Evolutionary conservation across 2,329 filamentous ascomycete species (phyloP), one percentile per base, ranked within the genome.

Genomic region (Rutstroemia sp.): DNA sequence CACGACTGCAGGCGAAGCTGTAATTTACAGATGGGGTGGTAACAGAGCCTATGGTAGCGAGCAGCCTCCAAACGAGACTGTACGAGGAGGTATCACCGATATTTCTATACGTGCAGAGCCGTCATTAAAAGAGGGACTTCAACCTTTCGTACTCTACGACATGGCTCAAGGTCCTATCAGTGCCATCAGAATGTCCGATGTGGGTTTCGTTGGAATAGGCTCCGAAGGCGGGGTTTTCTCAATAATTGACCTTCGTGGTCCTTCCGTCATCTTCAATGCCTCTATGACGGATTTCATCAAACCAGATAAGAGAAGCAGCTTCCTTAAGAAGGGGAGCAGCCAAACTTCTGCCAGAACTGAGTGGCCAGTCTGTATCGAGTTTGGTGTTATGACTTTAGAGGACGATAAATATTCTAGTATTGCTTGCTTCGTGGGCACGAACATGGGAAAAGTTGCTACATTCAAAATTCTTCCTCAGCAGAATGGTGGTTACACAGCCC

Each of bases 391-490:
- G 84, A 95, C 88, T 3, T 74, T 96, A 4, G 94, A 97, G 45
- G 88, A 87, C n/a, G 92, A 97, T 67, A 84, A 89, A 61, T 99
- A 95, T 69, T 97, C 94, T 1, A 96, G 91, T 66, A 95, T 99
- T 56, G 83, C 87, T 57, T 88, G 94, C 63, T 95, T 97, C 63
- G 88, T 95, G 2, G 94, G 94, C 19, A 97, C 94, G 0, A 92
- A 86, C 62, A 72, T 83, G 30, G 94, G 94, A 42, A 89, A 89
- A 65, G 75, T 97, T 17, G 83, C 86, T 6, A 97, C 92, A 0
- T 92, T 97, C 74, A 96, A 96, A 73, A 77, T 99, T 21, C 74
- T 97, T 2, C 94, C 94, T 0, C 79, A 86, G 14, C 66, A 74
- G 9, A 81, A 80, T 53, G 81, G 85, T 4, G 79, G 84, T 10